These are phyloP conservation scores for Neonectria sp. DNA, from an alignment of 2,329 filamentous ascomycete genomes.

Conservation along the genomic window DNA sequence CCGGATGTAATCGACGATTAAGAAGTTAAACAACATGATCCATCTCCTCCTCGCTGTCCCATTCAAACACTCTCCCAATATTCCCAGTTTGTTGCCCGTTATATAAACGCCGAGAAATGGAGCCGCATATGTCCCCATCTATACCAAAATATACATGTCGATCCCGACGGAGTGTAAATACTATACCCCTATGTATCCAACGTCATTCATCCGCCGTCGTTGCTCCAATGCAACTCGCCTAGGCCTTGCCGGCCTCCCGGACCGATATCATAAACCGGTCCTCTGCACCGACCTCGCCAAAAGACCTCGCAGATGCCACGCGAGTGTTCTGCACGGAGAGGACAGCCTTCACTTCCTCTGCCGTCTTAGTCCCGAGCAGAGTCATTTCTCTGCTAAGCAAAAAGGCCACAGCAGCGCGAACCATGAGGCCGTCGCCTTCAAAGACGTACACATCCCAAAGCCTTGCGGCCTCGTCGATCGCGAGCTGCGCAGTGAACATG, in stretches of 20 bases:
- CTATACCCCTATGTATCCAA: constrained; percentile 25
- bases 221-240: constrained; percentile 30
- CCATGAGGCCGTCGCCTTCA: constrained; percentile 81
- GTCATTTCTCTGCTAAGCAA: constrained; percentile 69
- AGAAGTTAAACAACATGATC: constrained; percentile 33
- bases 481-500: constrained; percentile 75
- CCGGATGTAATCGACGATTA: constrained; percentile 32
- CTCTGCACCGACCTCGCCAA: constrained; percentile 63
- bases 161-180: constrained; percentile 14
- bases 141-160: constrained; percentile 46
- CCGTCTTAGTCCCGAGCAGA: constrained; percentile 63
- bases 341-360: constrained; percentile 60
- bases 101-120: constrained; percentile 46
- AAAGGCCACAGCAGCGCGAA: constrained; percentile 80
- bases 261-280: constrained; percentile 58
- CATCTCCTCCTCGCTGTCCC: constrained; percentile 23
- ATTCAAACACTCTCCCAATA: constrained; percentile 29
- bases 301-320: constrained; percentile 51
- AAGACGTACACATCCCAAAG: constrained; percentile 89
- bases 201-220: constrained; percentile 26
- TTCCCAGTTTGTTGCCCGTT: constrained; percentile 35
- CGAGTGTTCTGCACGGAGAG: constrained; percentile 51
- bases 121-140: constrained; percentile 44
- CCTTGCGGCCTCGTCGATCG: constrained; percentile 78
- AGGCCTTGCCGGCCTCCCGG: constrained; percentile 54